Conservation (phyloP, 225 moss, liverwort and hornwort species). For the Neckera pumila region DNA sequence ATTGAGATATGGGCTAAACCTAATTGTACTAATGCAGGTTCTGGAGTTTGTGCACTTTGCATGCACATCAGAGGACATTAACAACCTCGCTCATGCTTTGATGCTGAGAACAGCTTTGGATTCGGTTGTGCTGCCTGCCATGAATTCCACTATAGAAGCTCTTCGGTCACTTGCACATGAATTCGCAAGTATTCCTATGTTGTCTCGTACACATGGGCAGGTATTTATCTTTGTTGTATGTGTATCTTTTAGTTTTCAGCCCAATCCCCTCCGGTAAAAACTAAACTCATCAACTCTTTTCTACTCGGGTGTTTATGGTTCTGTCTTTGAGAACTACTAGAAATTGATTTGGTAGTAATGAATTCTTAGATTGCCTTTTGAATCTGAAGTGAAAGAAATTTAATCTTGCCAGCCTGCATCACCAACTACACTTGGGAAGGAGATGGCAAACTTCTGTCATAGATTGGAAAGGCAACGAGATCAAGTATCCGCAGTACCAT, state of each 20-base stretch:
- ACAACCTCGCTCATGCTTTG: conserved; percentile 82
- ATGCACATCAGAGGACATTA: conserved; percentile 80
- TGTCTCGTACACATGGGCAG: conserved; percentile 74
- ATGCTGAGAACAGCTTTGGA: conserved; percentile 58
- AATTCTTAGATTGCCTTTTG: neutral
- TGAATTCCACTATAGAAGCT: conserved; percentile 45
- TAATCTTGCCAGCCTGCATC: conserved; percentile 57
- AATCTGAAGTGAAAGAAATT: neutral
- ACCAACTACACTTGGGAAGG: conserved; percentile 84
- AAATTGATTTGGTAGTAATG: neutral
- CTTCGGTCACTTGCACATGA: conserved; percentile 56
- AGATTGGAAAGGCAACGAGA: conserved; percentile 55
- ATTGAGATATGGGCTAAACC: neutral
- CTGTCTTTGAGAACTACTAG: neutral
- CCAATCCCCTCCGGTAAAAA: neutral
- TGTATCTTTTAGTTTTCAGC: neutral
- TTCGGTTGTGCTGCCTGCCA: conserved; percentile 54
- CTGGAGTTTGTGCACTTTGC: conserved; percentile 86
- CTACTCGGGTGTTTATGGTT: neutral
- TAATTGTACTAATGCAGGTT: conserved; percentile 23
- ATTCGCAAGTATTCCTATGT: conserved; percentile 51
- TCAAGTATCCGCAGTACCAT: conserved; percentile 43
- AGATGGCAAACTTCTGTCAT: conserved; percentile 76
- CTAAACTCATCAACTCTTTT: neutral
- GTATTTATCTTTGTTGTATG: conserved; percentile 2